phyloP scores from a whole-genome alignment of 1,284 basidiomycete species.

The Stygiomarasmius scandens region DNA sequence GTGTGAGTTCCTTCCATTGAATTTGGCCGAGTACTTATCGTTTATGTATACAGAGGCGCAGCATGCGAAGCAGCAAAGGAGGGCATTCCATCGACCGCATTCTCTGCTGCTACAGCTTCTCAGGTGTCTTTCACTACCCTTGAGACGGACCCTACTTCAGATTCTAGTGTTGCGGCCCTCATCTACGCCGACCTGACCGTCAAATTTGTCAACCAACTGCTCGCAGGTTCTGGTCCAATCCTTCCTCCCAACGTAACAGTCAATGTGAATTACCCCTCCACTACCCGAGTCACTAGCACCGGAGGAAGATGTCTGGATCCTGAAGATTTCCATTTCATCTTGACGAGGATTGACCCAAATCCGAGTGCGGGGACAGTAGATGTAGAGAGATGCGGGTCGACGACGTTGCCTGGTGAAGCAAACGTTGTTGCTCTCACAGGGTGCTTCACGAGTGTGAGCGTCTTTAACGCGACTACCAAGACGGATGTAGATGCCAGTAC shows the following conservation, averaged over 20 bases:
- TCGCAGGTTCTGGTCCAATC: conserved; percentile 31
- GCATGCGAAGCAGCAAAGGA: conserved; percentile 39
- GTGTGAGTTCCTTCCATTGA: conserved; percentile 31
- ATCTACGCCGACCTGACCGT: conserved; percentile 37
- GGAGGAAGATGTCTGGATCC: conserved; percentile 36
- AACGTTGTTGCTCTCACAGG: conserved; percentile 37
- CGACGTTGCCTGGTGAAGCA: conserved; percentile 42
- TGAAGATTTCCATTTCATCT: conserved; percentile 44
- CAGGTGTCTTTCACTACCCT: conserved; percentile 42
- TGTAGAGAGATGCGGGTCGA: conserved; percentile 44
- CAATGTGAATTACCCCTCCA: conserved; percentile 53
- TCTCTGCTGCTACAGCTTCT: conserved; percentile 35
- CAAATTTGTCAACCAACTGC: conserved; percentile 33
- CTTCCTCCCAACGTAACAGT: conserved; percentile 44
- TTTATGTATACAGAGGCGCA: conserved; percentile 34
- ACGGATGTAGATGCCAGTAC: conserved; percentile 40
- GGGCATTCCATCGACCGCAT: conserved; percentile 42
- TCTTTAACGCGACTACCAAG: conserved; percentile 47
- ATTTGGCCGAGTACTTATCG: neutral
- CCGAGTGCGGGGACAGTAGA: conserved; percentile 31
- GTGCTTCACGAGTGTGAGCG: conserved; percentile 50
- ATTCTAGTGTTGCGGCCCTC: conserved; percentile 30
- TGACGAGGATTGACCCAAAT: conserved; percentile 42
- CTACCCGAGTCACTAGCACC: conserved; percentile 15
- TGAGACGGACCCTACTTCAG: conserved; percentile 27